Base-by-base conservation (phyloP, 1,139 yeast species). In the Yamadazyma atmosphaerica region DNA sequence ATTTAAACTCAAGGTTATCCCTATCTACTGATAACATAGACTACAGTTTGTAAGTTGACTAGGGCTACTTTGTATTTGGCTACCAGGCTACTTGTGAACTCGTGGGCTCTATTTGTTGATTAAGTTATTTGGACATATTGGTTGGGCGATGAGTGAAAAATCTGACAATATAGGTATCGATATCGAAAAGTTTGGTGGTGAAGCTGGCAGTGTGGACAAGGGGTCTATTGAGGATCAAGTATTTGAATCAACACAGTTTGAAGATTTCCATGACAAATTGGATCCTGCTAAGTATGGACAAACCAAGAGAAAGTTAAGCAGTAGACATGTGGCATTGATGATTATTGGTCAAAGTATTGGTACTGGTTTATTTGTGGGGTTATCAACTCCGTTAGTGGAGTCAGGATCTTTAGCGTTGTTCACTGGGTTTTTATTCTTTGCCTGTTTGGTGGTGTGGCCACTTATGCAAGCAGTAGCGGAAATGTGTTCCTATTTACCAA, bases 261-360 rank as follows among this genome's bases (percentile, higher is more conserved):
- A 49, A 11, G 73, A 65, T 49, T 68, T 68, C 39, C 41, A 66
- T 35, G 67, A 62, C 40, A 51, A 49, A 34, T 46, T 62, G 7
- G 68, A 67, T 37, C 50, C 54, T 3, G 60, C 54, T 13, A 59
- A 62, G 35, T 63, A 65, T 44, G 73, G 73, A 17, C 47, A 49
- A 30, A 65, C 69, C 23, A 52, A 65, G 41, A 59, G 78, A 44
- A 64, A 63, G 33, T 57, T 75, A 32, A 60, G 61, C 30, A 55
- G 69, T 10, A 61, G 80, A 33, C 80, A 75, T 52, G 68, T 75
- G 15, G 60, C 70, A 32, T 62, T 75, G 49, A 70, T 75, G 63
- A 70, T 74, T 35, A 68, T 75, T 34, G 79, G 80, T n/a, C 77
- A 74, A 40, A 60, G 72, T 40, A 71, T 74, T 34, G 79, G 79